Evolutionary conservation across 2,329 filamentous ascomycete genomes (phyloP).

Genomic region (Corinectria fuckeliana): DNA sequence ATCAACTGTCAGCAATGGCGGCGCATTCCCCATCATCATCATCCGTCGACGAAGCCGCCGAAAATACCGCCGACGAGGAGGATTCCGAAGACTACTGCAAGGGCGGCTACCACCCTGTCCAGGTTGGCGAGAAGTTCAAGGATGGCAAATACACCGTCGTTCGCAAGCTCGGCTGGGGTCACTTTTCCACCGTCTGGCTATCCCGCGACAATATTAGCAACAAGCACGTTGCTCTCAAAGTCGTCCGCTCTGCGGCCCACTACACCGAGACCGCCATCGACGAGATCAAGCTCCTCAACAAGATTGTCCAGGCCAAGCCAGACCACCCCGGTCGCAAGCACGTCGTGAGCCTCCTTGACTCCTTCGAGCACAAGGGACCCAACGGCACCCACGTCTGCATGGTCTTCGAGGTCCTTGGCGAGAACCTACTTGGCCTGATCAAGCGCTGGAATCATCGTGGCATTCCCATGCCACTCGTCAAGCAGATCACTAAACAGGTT

Average conservation of each 20-base stretch:
- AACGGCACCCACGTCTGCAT: constrained; percentile 98
- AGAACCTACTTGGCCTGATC: constrained; percentile 93
- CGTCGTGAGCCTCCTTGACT: constrained; percentile 94
- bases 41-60: constrained; percentile 81
- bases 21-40: constrained; percentile 79
- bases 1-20: constrained; percentile 65
- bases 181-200: constrained; percentile 96
- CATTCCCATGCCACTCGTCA: constrained; percentile 94
- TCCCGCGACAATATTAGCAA: constrained; percentile 83
- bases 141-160: constrained; percentile 96
- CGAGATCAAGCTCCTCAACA: constrained; percentile 97
- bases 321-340: constrained; percentile 93
- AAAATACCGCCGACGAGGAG: constrained; percentile 96
- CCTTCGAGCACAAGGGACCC: constrained; percentile 96
- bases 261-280: constrained; percentile 99
- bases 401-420: constrained; percentile 97
- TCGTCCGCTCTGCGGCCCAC: constrained; percentile 95
- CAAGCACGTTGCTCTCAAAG: constrained; percentile 97
- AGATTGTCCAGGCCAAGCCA: constrained; percentile 94
- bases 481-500: constrained; percentile 99
- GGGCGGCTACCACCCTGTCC: constrained; percentile 95
- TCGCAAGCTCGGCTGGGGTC: constrained; percentile 96
- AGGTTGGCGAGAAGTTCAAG: constrained; percentile 95
- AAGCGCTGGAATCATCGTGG: constrained; percentile 98
- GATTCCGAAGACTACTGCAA: constrained; percentile 99